These are phyloP conservation scores for Echeveria elegans DNA, from an alignment of 164 flowering plant genomes.

Conservation along the genomic window DNA sequence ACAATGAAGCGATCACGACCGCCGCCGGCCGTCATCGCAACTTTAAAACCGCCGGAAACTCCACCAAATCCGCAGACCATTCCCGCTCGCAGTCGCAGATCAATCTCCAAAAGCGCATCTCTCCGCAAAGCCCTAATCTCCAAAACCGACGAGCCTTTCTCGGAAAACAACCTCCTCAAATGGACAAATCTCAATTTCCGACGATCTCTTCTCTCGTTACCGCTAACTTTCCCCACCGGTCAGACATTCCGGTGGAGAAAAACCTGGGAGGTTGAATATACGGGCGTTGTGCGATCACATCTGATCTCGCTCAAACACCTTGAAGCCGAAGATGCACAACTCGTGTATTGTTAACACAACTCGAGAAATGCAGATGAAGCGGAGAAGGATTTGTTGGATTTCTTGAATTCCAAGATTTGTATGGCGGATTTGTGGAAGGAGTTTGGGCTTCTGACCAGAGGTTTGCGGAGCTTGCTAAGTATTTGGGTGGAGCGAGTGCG, in stretches of 20 bases:
- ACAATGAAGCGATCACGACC: conserved; percentile 18
- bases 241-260: conserved; percentile 92
- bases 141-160: conserved; percentile 7
- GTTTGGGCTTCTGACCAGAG: conserved; percentile 52
- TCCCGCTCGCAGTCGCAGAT: conserved; percentile 1
- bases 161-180: conserved; percentile 13
- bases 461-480: conserved; percentile 52
- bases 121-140: conserved; percentile 14
- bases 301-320: conserved; percentile 71
- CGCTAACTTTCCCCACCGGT: conserved; percentile 95
- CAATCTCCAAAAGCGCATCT: neutral
- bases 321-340: conserved; percentile 26
- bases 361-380: conserved; percentile 20
- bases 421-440: conserved; percentile 54
- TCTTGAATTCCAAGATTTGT: conserved; percentile 54
- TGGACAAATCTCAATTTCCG: conserved; percentile 66
- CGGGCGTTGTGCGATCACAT: conserved; percentile 71
- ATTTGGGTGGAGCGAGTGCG: conserved; percentile 68
- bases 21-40: neutral
- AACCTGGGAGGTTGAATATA: conserved; percentile 58
- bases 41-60: conserved; percentile 11
- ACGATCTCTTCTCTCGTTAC: conserved; percentile 64
- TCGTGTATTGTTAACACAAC: conserved; percentile 40
- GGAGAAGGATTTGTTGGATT: conserved; percentile 42
- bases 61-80: conserved; percentile 17